Conservation (phyloP, 1,284 basidiomycete genomes). For the Ceratobasidium sp. region DNA sequence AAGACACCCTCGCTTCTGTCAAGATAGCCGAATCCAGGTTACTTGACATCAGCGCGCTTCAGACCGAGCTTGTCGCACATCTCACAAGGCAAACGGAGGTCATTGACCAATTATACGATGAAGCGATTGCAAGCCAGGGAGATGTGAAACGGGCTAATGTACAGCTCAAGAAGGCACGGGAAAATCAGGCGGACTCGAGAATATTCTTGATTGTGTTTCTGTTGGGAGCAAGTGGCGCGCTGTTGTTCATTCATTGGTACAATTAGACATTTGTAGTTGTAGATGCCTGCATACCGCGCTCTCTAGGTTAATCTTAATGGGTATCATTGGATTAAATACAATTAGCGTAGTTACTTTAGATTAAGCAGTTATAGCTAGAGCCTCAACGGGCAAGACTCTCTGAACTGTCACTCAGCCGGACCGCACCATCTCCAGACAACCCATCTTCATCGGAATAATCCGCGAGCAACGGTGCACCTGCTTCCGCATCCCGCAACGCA, state of each 20-base stretch:
- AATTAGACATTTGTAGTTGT: conserved; percentile 42
- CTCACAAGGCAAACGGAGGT: conserved; percentile 89
- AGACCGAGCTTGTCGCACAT: conserved; percentile 88
- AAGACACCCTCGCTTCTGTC: conserved; percentile 86
- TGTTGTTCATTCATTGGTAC: conserved; percentile 90
- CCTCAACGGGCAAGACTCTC: conserved; percentile 14
- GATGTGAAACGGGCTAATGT: conserved; percentile 88
- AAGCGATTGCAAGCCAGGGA: conserved; percentile 84
- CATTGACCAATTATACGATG: conserved; percentile 89
- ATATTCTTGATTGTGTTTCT: conserved; percentile 88
- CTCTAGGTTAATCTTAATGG: conserved; percentile 17
- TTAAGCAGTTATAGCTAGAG: background rate
- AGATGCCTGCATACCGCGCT: conserved; percentile 5
- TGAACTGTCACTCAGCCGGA: conserved; percentile 34
- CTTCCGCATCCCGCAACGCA: conserved; percentile 72
- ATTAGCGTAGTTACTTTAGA: conserved; percentile 30
- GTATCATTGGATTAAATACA: conserved; percentile 21
- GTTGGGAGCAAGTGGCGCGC: conserved; percentile 83
- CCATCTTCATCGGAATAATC: conserved; percentile 53
- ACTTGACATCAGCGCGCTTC: conserved; percentile 89
- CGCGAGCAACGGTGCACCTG: conserved; percentile 71
- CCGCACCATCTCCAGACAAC: conserved; percentile 17
- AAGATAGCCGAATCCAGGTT: conserved; percentile 89
- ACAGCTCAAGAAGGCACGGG: conserved; percentile 84
- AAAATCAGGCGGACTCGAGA: conserved; percentile 84